phyloP scores from a whole-genome alignment of 108 stramenopile species.

The Skeletonema grethae region DNA sequence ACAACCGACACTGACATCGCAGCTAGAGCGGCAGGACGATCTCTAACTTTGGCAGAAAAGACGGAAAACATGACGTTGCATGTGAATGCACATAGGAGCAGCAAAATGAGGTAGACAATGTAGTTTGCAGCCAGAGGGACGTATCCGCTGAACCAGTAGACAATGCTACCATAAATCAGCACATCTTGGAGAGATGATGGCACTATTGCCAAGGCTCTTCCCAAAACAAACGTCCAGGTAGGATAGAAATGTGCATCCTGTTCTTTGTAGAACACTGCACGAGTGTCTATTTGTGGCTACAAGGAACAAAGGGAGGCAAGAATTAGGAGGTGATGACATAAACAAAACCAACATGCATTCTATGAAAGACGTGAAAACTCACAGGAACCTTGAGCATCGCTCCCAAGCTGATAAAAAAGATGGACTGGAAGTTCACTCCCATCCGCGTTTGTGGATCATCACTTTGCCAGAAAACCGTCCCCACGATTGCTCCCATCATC shows the following conservation, averaged over 20 bases:
- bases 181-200: constrained; percentile 58
- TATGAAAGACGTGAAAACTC: not conserved
- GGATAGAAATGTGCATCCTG: constrained; percentile 85
- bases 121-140: constrained; percentile 51
- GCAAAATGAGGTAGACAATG: constrained; percentile 62
- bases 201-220: constrained; percentile 50
- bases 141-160: constrained; percentile 68
- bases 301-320: not conserved
- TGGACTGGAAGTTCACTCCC: constrained; percentile 59
- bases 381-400: constrained; percentile 68
- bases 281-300: constrained; percentile 56
- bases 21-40: constrained; percentile 56
- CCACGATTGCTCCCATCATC: constrained; percentile 67
- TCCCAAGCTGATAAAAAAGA: constrained; percentile 67
- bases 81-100: constrained; percentile 44
- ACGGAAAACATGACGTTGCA: constrained; percentile 57
- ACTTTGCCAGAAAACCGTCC: constrained; percentile 66
- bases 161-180: constrained; percentile 52
- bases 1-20: constrained; percentile 56
- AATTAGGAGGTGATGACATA: not conserved
- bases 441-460: constrained; percentile 46
- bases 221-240: constrained; percentile 64
- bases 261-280: constrained; percentile 88
- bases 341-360: not conserved
- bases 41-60: constrained; percentile 57